Base-by-base conservation (phyloP, 2,329 filamentous ascomycete species). In the Rhynchosporium secalis region DNA sequence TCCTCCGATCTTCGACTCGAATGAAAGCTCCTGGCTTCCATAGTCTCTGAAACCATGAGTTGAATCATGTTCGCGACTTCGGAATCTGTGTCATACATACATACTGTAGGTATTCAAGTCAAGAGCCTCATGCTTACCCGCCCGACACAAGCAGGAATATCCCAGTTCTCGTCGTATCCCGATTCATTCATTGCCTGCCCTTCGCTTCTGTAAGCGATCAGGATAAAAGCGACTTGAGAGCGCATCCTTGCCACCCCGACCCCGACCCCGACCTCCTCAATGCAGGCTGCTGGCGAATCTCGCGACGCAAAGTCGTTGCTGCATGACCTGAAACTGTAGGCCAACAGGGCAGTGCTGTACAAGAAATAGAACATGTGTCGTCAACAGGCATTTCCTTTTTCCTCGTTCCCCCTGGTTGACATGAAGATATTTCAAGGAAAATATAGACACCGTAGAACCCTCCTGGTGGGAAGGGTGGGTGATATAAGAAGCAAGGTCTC, bases 271-370 rank as follows among this genome's bases (percentile, higher is more conserved):
- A 55, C 55, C 61, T 58, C 61, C 62, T 46, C 47, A 55, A 51
- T 62, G 48, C 60, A 62, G 57, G 51, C 40, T 15, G 13, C 54
- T 36, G 60, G 55, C 41, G 48, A 58, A 47, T 55, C 56, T 52
- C 46, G 49, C 40, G 59, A 41, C 29, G 28, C 6, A 45, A 33
- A 51, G 54, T 61, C 60, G 63, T 55, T n/a, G 52, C 20, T 65
- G 63, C 63, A 65, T 58, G 62, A 65, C 57, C 29, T 62, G 60
- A 65, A 65, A 65, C 63, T 43, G 45, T 33, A 57, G 49, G 33
- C n/a, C 15, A 38, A 5, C 56, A 56, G 49, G 52, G 57, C 51
- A 49, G 56, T 60, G 49, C 56, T 10, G 33, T 36, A 10, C 20
- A 20, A 62, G 29, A 36, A 54, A 54, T 54, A 41, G 49, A 31